Evolutionary conservation across 2,329 filamentous ascomycete genomes (phyloP).

Genomic region (Penicillium sp.): DNA sequence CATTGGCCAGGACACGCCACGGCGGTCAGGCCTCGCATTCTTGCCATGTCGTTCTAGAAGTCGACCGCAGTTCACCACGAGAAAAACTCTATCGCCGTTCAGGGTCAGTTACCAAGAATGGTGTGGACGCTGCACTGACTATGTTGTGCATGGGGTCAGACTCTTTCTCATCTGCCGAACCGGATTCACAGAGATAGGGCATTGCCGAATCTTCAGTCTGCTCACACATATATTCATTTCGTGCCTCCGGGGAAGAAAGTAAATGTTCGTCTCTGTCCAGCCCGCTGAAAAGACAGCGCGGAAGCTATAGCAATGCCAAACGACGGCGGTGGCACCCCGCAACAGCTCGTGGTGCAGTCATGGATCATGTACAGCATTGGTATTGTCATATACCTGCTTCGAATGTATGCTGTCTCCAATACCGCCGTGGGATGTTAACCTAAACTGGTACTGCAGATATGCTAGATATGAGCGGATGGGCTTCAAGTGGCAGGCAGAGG

Average conservation of each 20-base stretch:
- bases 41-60: no score
- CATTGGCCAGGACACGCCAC: no score
- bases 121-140: no score
- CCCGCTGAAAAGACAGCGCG: neutral
- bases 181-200: neutral
- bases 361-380: constrained; percentile 15
- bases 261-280: neutral
- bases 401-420: constrained; percentile 1
- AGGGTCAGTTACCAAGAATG: no score
- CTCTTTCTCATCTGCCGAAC: neutral
- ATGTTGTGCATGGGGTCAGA: no score
- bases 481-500: constrained; percentile 12
- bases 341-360: constrained; percentile 9
- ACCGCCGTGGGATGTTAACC: neutral
- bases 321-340: constrained; percentile 10
- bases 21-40: no score
- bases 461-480: constrained; percentile 9
- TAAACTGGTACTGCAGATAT: neutral
- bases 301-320: neutral
- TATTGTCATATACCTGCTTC: constrained; percentile 1
- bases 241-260: neutral
- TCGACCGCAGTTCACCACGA: no score
- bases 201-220: no score
- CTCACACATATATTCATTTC: neutral
- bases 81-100: no score